Evolutionary conservation across 495 filamentous ascomycete species (phyloP).

Genomic region (Penicillium egyptiacum): DNA sequence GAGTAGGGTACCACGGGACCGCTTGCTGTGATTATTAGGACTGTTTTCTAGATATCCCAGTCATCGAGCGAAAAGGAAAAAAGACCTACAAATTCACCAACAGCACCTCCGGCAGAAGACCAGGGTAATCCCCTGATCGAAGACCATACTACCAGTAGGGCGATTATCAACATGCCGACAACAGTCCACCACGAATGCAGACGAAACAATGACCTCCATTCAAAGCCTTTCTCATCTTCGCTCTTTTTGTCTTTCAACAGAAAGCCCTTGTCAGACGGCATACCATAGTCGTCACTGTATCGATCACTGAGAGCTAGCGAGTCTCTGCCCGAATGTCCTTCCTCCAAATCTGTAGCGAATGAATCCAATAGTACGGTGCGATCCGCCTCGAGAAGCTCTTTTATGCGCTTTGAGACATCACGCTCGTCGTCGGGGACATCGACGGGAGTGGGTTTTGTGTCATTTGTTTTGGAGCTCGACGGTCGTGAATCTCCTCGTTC

Average conservation of each 20-base stretch:
- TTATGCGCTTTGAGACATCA: conserved; percentile 22
- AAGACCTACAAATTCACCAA: conserved; percentile 23
- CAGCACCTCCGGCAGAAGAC: background rate
- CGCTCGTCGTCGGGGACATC: conserved; percentile 17
- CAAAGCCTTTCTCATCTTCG: background rate
- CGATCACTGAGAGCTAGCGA: conserved; percentile 21
- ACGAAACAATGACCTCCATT: conserved; percentile 15
- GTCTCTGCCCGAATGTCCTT: conserved; percentile 13
- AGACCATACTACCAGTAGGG: conserved; percentile 23
- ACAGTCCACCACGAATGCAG: conserved; percentile 26
- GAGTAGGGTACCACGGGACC: conserved; percentile 83
- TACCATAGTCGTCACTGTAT: conserved; percentile 28
- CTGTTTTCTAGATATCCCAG: background rate
- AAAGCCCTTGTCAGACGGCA: conserved; percentile 15
- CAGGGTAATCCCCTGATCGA: conserved; percentile 19
- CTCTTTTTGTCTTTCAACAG: background rate
- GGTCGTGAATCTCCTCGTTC: background rate
- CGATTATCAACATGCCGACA: conserved; percentile 12
- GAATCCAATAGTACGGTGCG: conserved; percentile 17
- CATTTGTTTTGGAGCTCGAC: conserved; percentile 9
- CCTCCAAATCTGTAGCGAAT: conserved; percentile 28
- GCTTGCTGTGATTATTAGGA: conserved; percentile 34
- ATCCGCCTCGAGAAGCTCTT: conserved; percentile 20
- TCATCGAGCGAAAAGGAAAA: background rate
- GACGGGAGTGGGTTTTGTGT: background rate